These are phyloP conservation scores for Plasmodium billcollinsi DNA, from an alignment of 169 alveolate genomes.

Conservation along the genomic window DNA sequence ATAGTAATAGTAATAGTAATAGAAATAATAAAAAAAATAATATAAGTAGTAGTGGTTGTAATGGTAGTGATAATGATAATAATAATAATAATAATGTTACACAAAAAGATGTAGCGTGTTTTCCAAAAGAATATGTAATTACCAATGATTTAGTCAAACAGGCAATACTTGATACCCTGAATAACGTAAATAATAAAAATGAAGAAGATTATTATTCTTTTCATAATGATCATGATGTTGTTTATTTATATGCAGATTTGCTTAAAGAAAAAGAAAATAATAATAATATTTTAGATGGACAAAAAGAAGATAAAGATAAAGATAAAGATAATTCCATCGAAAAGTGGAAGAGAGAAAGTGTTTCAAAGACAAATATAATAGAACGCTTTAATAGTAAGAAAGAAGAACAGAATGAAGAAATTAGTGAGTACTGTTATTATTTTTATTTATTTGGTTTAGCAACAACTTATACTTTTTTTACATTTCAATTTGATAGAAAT, in stretches of 20 bases:
- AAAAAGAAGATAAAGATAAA: background rate
- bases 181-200: conserved; percentile 9
- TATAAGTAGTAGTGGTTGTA: background rate
- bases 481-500: conserved; percentile 81
- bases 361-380: conserved; percentile 12
- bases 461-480: conserved; percentile 85
- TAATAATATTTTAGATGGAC: background rate
- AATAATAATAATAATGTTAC: background rate
- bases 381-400: conserved; percentile 16
- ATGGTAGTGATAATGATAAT: background rate
- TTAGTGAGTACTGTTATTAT: conserved; percentile 10
- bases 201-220: conserved; percentile 59
- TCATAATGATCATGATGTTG: conserved; percentile 54
- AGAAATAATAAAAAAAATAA: background rate
- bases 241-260: conserved; percentile 65
- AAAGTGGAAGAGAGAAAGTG: conserved; percentile 11
- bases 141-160: conserved; percentile 24
- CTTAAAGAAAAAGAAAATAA: conserved; percentile 1
- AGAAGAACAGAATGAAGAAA: conserved; percentile 28
- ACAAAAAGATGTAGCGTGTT: background rate
- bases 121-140: conserved; percentile 34
- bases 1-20: background rate
- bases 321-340: background rate
- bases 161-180: conserved; percentile 47
- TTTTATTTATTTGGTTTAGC: conserved; percentile 83